Evolutionary conservation across 768 basidiomycete species (phyloP), one percentile per base, ranked within the genome.

Genomic region (Lactarius sp.): DNA sequence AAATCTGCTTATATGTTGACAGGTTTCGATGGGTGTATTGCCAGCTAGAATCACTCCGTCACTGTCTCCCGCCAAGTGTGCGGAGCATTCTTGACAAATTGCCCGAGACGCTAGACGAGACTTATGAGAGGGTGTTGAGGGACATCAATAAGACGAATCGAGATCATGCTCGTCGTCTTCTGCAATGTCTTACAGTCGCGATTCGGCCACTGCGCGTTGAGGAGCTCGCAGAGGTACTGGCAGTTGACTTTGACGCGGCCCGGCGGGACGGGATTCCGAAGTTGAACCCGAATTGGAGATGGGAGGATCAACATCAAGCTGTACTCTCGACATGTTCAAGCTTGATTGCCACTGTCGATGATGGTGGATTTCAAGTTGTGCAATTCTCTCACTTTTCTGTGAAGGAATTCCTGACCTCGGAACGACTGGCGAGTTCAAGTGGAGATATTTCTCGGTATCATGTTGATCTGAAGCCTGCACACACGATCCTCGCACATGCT

Each of bases 361-460:
- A 52, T 9, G 46, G 37, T 9, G 20, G 3, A 2, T 64, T 31
- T n/a, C 14, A 41, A 34, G 41, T 64, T 7, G 63, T 64, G 0
- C 52, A 64, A 6, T 64, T 60, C 6, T 59, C 59, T 1, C 62
- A 64, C n/a, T 33, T 59, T 36, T 59, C 62, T 0, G 62, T 64
- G 18, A 58, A 64, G 10, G 62, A 59, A 12, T 59, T 47, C 33
- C 46, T 64, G 9, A 64, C 56, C 0, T 64, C 62, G 1, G n/a
- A 42, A 34, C 57, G 46, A 4, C 57, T 59, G 1, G 52, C 52
- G 0, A 8, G 18, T 31, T 46, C 53, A 41, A 49, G 37, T 20
- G 58, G 10, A 31, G 22, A 49, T 20, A 34, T 61, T 22, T 61
- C 52, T 5, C 18, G 13, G 0, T 61, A 47, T 49, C 53, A 61